Percentiles rank a stretch among this genome's conserved stretches.
Conservation (phyloP, 257 asterid species). For the Scutellaria minor region DNA sequence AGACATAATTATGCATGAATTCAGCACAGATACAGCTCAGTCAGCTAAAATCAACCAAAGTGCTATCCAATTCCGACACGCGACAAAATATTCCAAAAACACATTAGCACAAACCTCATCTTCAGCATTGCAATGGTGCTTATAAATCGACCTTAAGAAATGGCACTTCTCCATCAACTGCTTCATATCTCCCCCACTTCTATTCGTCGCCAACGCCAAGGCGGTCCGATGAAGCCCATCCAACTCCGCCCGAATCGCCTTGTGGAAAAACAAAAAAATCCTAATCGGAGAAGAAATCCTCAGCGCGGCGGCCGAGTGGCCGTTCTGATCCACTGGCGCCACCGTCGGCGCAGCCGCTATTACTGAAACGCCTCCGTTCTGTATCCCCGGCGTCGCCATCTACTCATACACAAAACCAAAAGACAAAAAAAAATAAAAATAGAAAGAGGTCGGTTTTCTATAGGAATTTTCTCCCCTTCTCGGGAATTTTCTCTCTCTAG, state of each 20-base stretch:
- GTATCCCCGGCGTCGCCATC: constrained; percentile 66
- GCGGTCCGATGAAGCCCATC: constrained; percentile 76
- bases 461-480: constrained; percentile 26
- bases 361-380: constrained; percentile 61
- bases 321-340: constrained; percentile 53
- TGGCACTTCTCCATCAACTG: constrained; percentile 69
- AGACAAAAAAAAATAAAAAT: neutral
- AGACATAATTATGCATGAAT: constrained; percentile 12
- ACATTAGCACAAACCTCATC: constrained; percentile 64
- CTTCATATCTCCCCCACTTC: constrained; percentile 64
- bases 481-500: constrained; percentile 43
- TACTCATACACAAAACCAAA: constrained; percentile 12
- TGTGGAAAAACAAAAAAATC: constrained; percentile 77
- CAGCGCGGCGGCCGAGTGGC: constrained; percentile 45
- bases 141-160: constrained; percentile 76
- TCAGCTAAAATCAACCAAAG: constrained; percentile 11
- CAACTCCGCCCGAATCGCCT: constrained; percentile 82
- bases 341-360: constrained; percentile 49
- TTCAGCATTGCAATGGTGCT: constrained; percentile 94
- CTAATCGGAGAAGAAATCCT: constrained; percentile 71
- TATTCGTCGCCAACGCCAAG: constrained; percentile 63
- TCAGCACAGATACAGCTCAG: constrained; percentile 15
- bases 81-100: neutral
- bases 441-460: neutral
- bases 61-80: constrained; percentile 23